These are phyloP conservation scores for Mortierella alpina DNA, from an alignment of 192 early-diverging fungal genomes.

Conservation along the genomic window DNA sequence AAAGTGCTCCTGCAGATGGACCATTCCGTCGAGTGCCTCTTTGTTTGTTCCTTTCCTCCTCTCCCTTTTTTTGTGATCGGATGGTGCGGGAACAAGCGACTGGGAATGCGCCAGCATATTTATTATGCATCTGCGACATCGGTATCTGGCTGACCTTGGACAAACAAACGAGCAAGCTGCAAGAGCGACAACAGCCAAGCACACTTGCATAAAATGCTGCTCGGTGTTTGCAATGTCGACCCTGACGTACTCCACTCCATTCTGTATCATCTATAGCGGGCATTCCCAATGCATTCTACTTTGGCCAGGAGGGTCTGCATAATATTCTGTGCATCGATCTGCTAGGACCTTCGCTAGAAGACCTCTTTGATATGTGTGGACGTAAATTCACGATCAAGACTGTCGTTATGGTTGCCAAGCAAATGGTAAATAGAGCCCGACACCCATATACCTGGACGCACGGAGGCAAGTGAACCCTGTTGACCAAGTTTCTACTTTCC, in stretches of 20 bases:
- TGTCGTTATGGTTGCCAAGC: slow-evolving; percentile 95
- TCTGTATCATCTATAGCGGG: slow-evolving; percentile 68
- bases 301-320: slow-evolving; percentile 96
- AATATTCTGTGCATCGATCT: slow-evolving; percentile 96
- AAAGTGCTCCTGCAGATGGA: too few species aligned
- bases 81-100: background rate
- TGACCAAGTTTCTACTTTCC: background rate
- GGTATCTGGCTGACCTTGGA: background rate
- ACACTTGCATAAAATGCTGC: too few species aligned
- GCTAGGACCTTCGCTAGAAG: slow-evolving; percentile 92
- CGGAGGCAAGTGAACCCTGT: background rate
- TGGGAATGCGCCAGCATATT: background rate
- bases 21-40: background rate
- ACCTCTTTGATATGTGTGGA: slow-evolving; percentile 96
- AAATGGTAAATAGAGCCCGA: slow-evolving; percentile 74
- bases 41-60: background rate
- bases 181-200: background rate
- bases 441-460: background rate
- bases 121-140: background rate
- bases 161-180: background rate
- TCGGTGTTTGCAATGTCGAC: background rate
- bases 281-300: slow-evolving; percentile 93
- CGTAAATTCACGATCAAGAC: slow-evolving; percentile 93
- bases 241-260: background rate
- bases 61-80: background rate